phyloP scores from a whole-genome alignment of 495 filamentous ascomycete genomes.

The Evansstolkia leycettana region DNA sequence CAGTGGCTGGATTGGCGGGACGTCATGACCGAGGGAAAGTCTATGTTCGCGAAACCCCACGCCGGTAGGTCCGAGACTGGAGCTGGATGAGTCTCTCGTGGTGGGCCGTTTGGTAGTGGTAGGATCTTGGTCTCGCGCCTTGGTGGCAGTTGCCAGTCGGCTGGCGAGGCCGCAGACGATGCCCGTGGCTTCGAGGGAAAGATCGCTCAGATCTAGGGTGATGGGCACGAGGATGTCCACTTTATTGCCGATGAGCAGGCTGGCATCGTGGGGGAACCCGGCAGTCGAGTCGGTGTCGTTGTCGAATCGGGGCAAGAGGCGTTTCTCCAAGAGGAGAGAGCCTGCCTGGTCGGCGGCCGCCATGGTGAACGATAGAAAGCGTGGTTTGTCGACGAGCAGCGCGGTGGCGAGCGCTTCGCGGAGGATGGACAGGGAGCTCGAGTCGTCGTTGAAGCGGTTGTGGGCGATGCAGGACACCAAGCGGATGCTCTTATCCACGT shows the following conservation, averaged over 20 bases:
- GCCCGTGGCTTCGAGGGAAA: slow-evolving; percentile 82
- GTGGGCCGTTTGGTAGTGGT: slow-evolving; percentile 6
- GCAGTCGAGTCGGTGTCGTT: slow-evolving; percentile 37
- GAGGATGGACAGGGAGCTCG: slow-evolving; percentile 33
- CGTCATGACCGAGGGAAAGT: neutral
- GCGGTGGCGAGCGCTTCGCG: slow-evolving; percentile 29
- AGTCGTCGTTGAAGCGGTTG: slow-evolving; percentile 31
- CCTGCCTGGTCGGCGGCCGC: slow-evolving; percentile 70
- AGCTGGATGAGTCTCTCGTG: slow-evolving; percentile 7
- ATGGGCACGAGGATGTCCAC: slow-evolving; percentile 79
- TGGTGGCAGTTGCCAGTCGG: slow-evolving; percentile 48
- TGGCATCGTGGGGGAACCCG: slow-evolving; percentile 26
- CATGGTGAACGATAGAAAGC: slow-evolving; percentile 77
- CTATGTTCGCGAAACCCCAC: slow-evolving; percentile 3
- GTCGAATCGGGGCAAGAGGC: slow-evolving; percentile 44
- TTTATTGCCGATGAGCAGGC: slow-evolving; percentile 62
- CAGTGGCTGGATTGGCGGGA: no score
- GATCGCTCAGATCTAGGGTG: slow-evolving; percentile 67
- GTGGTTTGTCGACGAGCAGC: slow-evolving; percentile 54
- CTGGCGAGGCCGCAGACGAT: slow-evolving; percentile 90
- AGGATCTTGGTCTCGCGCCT: slow-evolving; percentile 7
- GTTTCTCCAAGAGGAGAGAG: slow-evolving; percentile 68
- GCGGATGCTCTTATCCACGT: slow-evolving; percentile 51
- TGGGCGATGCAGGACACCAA: slow-evolving; percentile 78
- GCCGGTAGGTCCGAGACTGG: slow-evolving; percentile 2